Evolutionary conservation across 192 early-diverging fungal genomes (phyloP).

Genomic region (Ambispora gerdemannii): DNA sequence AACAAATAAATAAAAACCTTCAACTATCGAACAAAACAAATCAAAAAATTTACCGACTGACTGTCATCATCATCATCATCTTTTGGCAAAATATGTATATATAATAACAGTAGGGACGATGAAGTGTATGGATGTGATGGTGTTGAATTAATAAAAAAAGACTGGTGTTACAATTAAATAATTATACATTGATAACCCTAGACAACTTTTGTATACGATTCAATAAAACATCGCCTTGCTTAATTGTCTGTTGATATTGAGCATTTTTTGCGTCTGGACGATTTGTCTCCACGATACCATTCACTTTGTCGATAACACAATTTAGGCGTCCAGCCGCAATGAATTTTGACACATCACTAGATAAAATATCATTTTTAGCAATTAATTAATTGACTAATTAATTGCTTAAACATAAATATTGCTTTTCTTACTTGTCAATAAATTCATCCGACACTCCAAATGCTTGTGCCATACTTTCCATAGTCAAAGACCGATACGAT

Average conservation of each 20-base stretch:
- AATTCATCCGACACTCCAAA: constrained; percentile 96
- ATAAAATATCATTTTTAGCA: background rate
- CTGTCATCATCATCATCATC: no score
- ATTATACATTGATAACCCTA: constrained; percentile 85
- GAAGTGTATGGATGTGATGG: no score
- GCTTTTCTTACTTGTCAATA: constrained; percentile 84
- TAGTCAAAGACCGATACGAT: constrained; percentile 88
- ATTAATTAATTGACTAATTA: no score
- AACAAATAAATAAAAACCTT: no score
- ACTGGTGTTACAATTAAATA: no score
- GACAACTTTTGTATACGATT: constrained; percentile 96
- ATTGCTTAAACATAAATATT: background rate
- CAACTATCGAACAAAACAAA: no score
- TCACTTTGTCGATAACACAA: constrained; percentile 99
- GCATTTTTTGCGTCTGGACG: constrained; percentile 98
- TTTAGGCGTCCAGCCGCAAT: constrained; percentile 95
- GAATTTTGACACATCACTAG: constrained; percentile 87
- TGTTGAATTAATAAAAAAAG: no score
- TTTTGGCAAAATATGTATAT: no score
- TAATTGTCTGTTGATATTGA: constrained; percentile 95
- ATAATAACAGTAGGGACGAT: no score
- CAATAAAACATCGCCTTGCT: constrained; percentile 92
- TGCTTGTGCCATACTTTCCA: constrained; percentile 93
- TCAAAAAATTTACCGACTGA: no score
- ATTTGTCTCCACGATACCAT: constrained; percentile 96